Base-by-base conservation (phyloP, 192 early-diverging fungal species). In the Coemansia sp. region DNA sequence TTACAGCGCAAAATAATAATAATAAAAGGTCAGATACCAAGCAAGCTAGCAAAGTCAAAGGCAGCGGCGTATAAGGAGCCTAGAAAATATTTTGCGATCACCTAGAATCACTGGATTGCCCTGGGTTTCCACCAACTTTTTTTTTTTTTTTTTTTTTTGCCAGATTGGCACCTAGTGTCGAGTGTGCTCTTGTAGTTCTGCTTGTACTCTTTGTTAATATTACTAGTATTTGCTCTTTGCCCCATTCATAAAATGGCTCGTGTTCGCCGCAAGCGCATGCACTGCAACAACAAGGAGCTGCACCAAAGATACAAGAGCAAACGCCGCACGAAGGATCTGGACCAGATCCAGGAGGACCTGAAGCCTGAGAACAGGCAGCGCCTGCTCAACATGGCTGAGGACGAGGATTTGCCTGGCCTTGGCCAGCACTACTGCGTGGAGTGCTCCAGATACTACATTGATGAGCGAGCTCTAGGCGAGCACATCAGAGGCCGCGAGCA, bases 301-400 rank as follows among this genome's bases (percentile, higher is more conserved):
- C 89, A 90, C 73, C 89, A 92, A 67, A 87, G 87, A 66, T 86
- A 86, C 73, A 85, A 93, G 59, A 96, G 94, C 46, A 87, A 92
- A 70, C 88, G 90, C 28, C 90, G 94, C 67, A 88, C 87, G 59
- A 91, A 93, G 83, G 95, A 97, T 84, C 80, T 99, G 8, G 96
- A 99, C 85, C 94, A 97, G 82, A 92, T 99, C 67, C 91, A 94
- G 64, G 90, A 91, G 28, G 94, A 97, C 81, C 73, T 98, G 76
- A 80, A 82, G 63, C 90, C 89, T 16, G 90, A 87, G 45, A 89
- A 90, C 67, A 82, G 82, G 9, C 68, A 65, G 21, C 88, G 88
- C 60, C 74, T 90, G 62, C 77, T 86, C 46, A 87, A 83, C 37
- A 73, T 85, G 58, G 84, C 84, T 37, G 60, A 86, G 31, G 92